phyloP scores from a whole-genome alignment of 345 rosid species.

The Cochlearia excelsa region DNA sequence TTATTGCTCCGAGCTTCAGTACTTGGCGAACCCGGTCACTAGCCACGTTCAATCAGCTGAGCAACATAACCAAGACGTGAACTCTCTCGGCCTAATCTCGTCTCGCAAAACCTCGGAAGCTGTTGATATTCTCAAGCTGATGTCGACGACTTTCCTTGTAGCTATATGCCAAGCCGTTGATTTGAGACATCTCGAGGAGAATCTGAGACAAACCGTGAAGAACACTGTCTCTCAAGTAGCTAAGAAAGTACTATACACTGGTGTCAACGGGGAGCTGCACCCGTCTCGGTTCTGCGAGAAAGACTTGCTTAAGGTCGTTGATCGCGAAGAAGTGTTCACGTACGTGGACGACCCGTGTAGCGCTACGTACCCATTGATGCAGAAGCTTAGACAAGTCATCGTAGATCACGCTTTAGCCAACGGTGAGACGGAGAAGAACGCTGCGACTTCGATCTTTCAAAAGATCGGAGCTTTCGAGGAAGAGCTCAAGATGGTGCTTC shows the following conservation, averaged over 20 bases:
- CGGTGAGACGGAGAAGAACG: background rate
- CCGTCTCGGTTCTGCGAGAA: background rate
- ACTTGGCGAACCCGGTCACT: background rate
- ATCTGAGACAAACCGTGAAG: background rate
- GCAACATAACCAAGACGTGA: background rate
- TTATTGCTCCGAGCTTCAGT: background rate
- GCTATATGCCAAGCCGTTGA: background rate
- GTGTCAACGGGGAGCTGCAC: background rate
- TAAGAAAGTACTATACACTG: background rate
- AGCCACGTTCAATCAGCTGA: background rate
- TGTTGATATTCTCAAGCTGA: background rate
- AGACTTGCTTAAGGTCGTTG: background rate
- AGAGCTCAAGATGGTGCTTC: background rate
- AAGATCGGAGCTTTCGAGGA: constrained; percentile 1
- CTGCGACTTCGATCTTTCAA: background rate
- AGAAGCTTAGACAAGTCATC: background rate
- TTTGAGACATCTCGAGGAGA: background rate
- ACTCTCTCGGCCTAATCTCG: background rate
- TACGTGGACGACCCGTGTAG: background rate
- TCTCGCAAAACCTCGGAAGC: background rate
- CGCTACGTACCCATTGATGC: background rate
- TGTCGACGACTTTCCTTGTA: background rate
- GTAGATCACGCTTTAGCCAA: background rate
- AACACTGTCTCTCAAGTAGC: background rate
- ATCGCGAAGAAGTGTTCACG: background rate